Evolutionary conservation across 805 yeast species (phyloP).

Genomic region (Saccharomycopsis microspora): DNA sequence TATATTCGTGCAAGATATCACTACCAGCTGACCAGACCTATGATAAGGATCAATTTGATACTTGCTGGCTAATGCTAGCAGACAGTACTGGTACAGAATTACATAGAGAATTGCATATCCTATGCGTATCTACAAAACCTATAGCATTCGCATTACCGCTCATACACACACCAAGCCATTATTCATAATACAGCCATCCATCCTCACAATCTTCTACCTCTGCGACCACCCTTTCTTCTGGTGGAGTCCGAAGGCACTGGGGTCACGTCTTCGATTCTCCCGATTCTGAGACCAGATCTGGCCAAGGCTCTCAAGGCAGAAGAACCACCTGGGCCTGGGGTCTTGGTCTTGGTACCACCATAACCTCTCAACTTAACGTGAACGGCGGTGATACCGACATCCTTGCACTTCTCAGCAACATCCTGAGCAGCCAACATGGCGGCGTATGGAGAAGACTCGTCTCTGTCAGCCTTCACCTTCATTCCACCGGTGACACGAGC

Average conservation of each 20-base stretch:
- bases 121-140: too few relatives aligned
- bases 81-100: too few relatives aligned
- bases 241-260: constrained; percentile 99
- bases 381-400: constrained; percentile 99
- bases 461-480: constrained; percentile 99
- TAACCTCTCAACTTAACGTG: constrained; percentile 99
- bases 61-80: too few relatives aligned
- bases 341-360: constrained; percentile 99
- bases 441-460: constrained; percentile 99
- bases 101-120: too few relatives aligned
- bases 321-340: constrained; percentile 99
- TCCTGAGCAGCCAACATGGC: constrained; percentile 99
- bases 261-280: constrained; percentile 99
- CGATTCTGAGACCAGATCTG: constrained; percentile 99
- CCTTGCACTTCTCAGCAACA: constrained; percentile 97
- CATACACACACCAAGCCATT: too few relatives aligned
- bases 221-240: constrained; percentile 99
- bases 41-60: too few relatives aligned
- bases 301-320: constrained; percentile 98
- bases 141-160: too few relatives aligned
- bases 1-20: too few relatives aligned
- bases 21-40: too few relatives aligned
- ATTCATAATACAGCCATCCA: too few relatives aligned
- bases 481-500: constrained; percentile 99
- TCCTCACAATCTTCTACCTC: constrained; percentile 95